Base-by-base conservation (phyloP, 495 filamentous ascomycete species). In the Parathielavia appendiculata region DNA sequence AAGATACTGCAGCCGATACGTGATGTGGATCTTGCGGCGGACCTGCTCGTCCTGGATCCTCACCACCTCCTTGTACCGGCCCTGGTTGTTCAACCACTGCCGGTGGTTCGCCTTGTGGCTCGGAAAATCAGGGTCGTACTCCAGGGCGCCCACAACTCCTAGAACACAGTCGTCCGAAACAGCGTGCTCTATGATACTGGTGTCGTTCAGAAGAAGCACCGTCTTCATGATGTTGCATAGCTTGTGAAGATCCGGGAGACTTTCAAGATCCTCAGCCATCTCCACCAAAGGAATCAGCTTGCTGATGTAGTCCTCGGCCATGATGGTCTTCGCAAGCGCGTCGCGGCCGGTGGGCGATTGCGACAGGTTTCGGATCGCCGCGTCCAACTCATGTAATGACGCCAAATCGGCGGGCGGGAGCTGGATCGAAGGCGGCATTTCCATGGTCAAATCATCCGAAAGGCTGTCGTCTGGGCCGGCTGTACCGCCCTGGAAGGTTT, bases 121-220 rank as follows among this genome's bases (percentile, higher is more conserved):
- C n/a, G 93, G 93, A 62, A 97, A 98, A 71, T 98, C 93, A 10
- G 95, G 93, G 63, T 98, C 93, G 74, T 97, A 98, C 80, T 98
- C 93, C 55, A 98, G 75, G 44, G 95, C 95, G 51, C 95, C 93
- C 48, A 98, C 93, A 45, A 97, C 92, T 2, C 92, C 95, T 51
- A 96, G 71, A 43, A 97, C 86, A 58, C 91, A 82, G 34, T 89
- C 83, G 74, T 98, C 95, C 9, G 87, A 88, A 9, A 98, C 92
- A 46, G 91, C 89, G 48, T 87, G 85, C 69, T 98, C 93, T 60
- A 98, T 95, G 58, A 98, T 95, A 55, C 83, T 76, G 38, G 86
- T 95, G 66, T 98, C 95, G 69, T 98, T 98, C 22, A 98, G 81
- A 45, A 97, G 77, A 49, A 98, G 90, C 38, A 97, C 80, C 53